A percentile compares a stretch with the other conserved stretches of the same genome.
Evolutionary conservation across 805 yeast genomes (phyloP).

Genomic region (Schwanniomyces sp.): DNA sequence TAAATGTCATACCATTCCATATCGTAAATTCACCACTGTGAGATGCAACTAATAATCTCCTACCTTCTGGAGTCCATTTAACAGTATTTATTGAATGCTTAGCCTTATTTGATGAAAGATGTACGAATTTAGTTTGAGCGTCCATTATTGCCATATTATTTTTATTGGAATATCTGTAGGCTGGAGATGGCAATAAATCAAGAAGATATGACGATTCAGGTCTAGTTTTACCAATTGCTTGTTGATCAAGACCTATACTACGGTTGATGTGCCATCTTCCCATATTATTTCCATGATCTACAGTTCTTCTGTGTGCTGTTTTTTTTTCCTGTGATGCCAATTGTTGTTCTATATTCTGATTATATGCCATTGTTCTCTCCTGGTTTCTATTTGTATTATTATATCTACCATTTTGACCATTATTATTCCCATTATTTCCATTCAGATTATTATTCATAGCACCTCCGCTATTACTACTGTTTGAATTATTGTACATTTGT

Average conservation of each 20-base stretch:
- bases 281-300: constrained; percentile 75
- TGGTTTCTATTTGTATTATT: constrained; percentile 7
- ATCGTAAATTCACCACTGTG: constrained; percentile 94
- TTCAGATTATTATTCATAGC: not conserved
- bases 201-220: constrained; percentile 70
- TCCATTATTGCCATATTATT: constrained; percentile 54
- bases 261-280: constrained; percentile 58
- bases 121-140: constrained; percentile 79
- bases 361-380: constrained; percentile 22
- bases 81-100: constrained; percentile 87
- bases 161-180: constrained; percentile 42
- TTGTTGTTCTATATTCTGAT: constrained; percentile 42
- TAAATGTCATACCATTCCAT: constrained; percentile 95
- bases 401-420: constrained; percentile 2
- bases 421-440: constrained; percentile 1
- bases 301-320: constrained; percentile 62
- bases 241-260: constrained; percentile 43
- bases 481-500: constrained; percentile 8
- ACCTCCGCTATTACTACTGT: not conserved
- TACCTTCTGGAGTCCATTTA: constrained; percentile 97
- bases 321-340: constrained; percentile 49
- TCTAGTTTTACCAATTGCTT: constrained; percentile 53
- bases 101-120: constrained; percentile 86
- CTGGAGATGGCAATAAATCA: constrained; percentile 64
- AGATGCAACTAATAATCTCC: constrained; percentile 84